Base-by-base conservation (phyloP, 1,284 basidiomycete species). In the Somion occarium region DNA sequence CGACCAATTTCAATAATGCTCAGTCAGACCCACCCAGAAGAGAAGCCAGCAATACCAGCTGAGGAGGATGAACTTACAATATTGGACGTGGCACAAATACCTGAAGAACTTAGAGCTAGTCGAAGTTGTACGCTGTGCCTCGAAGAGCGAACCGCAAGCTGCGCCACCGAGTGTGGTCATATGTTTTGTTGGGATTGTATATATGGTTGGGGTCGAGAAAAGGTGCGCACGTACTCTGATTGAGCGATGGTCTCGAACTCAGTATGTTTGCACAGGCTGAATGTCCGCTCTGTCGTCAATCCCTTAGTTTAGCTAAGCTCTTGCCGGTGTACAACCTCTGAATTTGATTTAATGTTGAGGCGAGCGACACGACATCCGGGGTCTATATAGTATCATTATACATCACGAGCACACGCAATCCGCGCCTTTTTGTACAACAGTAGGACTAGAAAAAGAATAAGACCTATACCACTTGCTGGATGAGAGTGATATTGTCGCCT, bases 401-500 rank as follows among this genome's bases (percentile, higher is more conserved):
- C 60, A 65, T 58, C 41, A 53, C 50, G 50, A 56, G 54, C 55
- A 55, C 54, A 50, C 48, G 23, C 41, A 43, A 26, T 34, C 19
- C 30, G 23, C 48, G 20, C 38, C 19, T 50, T 50, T 44, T 50
- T 27, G 25, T 38, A 50, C 25, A 30, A 19, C 48, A 47, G 50
- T 45, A 15, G 59, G 56, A 57, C 48, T 47, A 45, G 47, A 37
- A 41, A 42, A 48, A 5, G 26, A 26, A 42, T 46, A 51, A n/a
- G 26, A 38, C 49, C 60, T 60, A 70, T 56, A 68, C 68, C 48
- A 82, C 66, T 69, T 85, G 88, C 69, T 96, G 92, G 64, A 97
- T 95, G 48, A 95, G 82, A 25, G 94, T 96, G 64, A 98, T 97
- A 68, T 95, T 97, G 69, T 98, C 94, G 57, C 94, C 94, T 71